A percentile compares a stretch with the other conserved stretches of the same genome.
Conservation (phyloP, 106 monocot genomes). For the Apostasia ramifera region DNA sequence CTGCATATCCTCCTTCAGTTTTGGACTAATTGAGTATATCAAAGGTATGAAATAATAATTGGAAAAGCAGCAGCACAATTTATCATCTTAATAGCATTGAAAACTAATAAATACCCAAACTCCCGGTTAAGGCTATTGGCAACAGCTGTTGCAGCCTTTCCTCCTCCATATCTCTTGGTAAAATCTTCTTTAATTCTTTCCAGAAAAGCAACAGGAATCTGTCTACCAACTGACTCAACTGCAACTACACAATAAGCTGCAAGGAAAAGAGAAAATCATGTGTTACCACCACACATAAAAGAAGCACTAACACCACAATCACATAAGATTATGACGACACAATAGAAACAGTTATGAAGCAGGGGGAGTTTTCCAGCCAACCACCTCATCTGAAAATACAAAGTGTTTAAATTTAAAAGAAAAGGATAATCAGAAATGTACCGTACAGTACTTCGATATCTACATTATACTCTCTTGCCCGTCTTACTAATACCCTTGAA, state of each 20-base stretch:
- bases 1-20: constrained; percentile 31
- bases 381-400: no score
- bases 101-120: constrained; percentile 5
- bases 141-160: constrained; percentile 15
- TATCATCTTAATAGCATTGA: background rate
- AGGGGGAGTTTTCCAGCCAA: no score
- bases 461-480: no score
- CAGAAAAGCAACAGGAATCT: constrained; percentile 16
- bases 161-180: constrained; percentile 20
- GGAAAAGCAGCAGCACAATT: background rate
- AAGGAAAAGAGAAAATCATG: background rate
- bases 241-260: constrained; percentile 23
- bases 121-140: constrained; percentile 17
- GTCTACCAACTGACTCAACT: constrained; percentile 11
- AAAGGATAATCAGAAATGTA: no score
- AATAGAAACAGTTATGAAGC: no score
- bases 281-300: no score
- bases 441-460: no score
- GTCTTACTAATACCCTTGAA: background rate
- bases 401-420: no score
- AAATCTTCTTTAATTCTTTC: constrained; percentile 16
- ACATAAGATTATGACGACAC: no score
- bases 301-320: no score
- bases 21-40: constrained; percentile 6
- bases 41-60: background rate